These are phyloP conservation scores for Talaromyces nanjingensis DNA, from an alignment of 495 filamentous ascomycete species.

Conservation along the genomic window DNA sequence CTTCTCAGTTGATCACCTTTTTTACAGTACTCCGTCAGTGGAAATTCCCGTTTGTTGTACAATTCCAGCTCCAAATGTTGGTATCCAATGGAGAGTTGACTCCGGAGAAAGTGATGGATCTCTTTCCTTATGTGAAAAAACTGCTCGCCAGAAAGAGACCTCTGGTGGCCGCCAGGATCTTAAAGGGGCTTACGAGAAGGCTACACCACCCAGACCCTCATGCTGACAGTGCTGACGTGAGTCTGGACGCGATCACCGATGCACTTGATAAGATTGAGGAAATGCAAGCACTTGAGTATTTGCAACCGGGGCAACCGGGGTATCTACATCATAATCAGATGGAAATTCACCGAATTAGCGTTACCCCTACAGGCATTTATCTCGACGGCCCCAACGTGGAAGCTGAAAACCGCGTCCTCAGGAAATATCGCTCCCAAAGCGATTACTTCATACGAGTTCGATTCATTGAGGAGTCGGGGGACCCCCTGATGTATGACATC, in stretches of 20 bases:
- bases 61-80: constrained; percentile 47
- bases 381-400: constrained; percentile 66
- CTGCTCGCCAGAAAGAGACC: constrained; percentile 10
- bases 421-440: constrained; percentile 55
- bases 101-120: constrained; percentile 28
- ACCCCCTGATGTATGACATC: constrained; percentile 51
- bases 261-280: constrained; percentile 6
- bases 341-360: constrained; percentile 51
- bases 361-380: constrained; percentile 63
- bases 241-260: background rate
- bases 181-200: constrained; percentile 7
- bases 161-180: background rate
- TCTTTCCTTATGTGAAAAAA: constrained; percentile 26
- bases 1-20: background rate
- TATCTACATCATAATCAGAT: constrained; percentile 8
- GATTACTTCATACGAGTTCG: constrained; percentile 64
- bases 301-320: constrained; percentile 1
- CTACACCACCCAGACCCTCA: constrained; percentile 7
- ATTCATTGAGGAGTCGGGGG: constrained; percentile 68
- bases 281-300: constrained; percentile 1
- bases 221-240: constrained; percentile 7
- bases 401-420: constrained; percentile 64
- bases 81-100: constrained; percentile 45
- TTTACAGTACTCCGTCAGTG: background rate
- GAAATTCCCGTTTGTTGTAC: constrained; percentile 11